Base-by-base conservation (phyloP, 345 rosid species). In the Laguncularia racemosa region DNA sequence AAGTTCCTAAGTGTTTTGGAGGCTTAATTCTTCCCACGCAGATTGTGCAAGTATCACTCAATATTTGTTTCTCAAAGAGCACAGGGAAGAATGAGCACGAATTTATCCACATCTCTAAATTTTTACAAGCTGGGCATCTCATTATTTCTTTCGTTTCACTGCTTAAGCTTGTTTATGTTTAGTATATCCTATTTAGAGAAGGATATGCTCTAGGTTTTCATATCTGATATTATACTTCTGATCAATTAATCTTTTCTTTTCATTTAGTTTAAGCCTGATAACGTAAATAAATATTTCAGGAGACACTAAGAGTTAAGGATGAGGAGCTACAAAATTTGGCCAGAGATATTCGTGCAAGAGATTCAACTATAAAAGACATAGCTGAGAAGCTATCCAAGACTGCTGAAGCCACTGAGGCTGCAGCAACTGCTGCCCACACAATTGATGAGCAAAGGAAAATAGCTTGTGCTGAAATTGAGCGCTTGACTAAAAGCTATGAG, bases 401-500 rank as follows among this genome's bases (percentile, higher is more conserved):
- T 9, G 95, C 99, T 58, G 97, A 95, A 62, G 97, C 99, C 71
- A 96, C 96, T 55, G 93, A 90, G 72, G 83, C 86, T 50, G 99
- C 97, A 16, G 97, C 99, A 58, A 72, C 85, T 65, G 92, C 96
- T 21, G 95, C 96, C 57, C 86, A 77, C 72, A 73, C 77, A 14
- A 88, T 90, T 86, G 97, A 85, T 76, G 91, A 84, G 68, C 95
- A 88, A 58, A 71, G 90, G 71, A 85, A 78, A 71, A 73, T 84
- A 46, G 89, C 78, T 38, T 84, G 82, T 62, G 78, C 74, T 46
- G 96, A 88, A 77, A 68, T 90, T 62, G 96, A 85, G 70, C 82
- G 76, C 56, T 56, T 90, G 59, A 74, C 74, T 45, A 76, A 73
- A 66, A 83, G 76, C 54, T 74, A 84, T 50, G 84, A 76, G 62